Conservation (phyloP, 192 early-diverging fungal species). For the Backusella morwellensis region DNA sequence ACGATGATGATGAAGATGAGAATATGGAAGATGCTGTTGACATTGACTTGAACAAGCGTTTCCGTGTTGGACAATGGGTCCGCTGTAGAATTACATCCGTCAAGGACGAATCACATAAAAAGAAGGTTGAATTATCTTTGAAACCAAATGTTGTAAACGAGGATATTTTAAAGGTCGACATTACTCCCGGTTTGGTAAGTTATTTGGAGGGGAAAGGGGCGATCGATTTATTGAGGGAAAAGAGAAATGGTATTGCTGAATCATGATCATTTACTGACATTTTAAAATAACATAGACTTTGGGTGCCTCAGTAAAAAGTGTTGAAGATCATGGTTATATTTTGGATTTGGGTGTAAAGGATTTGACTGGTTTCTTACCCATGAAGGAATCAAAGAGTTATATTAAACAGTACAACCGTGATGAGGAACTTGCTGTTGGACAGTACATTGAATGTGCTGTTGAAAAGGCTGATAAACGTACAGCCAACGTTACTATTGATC, state of each 20-base stretch:
- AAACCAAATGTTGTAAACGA: constrained; percentile 79
- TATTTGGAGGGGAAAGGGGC: background rate
- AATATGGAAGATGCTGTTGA: constrained; percentile 28
- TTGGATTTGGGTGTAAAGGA: constrained; percentile 70
- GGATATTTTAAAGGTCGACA: constrained; percentile 59
- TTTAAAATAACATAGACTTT: constrained; percentile 41
- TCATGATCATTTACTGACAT: background rate
- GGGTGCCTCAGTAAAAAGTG: constrained; percentile 68
- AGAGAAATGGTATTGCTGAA: background rate
- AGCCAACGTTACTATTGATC: constrained; percentile 65
- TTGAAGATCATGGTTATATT: constrained; percentile 94
- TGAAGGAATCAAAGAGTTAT: constrained; percentile 64
- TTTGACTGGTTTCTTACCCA: constrained; percentile 72
- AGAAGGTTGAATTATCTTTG: constrained; percentile 72
- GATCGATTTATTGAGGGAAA: background rate
- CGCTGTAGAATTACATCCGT: constrained; percentile 60
- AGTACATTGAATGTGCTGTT: constrained; percentile 68
- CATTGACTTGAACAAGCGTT: constrained; percentile 60
- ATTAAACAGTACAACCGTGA: constrained; percentile 58
- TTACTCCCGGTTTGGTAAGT: constrained; percentile 68
- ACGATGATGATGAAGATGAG: constrained; percentile 47
- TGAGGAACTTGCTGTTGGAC: constrained; percentile 67
- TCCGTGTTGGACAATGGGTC: constrained; percentile 84
- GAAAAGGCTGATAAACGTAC: constrained; percentile 61
- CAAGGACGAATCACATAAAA: constrained; percentile 33